phyloP scores from a whole-genome alignment of 352 stramenopile genomes.

The Pythium guiyangense region DNA sequence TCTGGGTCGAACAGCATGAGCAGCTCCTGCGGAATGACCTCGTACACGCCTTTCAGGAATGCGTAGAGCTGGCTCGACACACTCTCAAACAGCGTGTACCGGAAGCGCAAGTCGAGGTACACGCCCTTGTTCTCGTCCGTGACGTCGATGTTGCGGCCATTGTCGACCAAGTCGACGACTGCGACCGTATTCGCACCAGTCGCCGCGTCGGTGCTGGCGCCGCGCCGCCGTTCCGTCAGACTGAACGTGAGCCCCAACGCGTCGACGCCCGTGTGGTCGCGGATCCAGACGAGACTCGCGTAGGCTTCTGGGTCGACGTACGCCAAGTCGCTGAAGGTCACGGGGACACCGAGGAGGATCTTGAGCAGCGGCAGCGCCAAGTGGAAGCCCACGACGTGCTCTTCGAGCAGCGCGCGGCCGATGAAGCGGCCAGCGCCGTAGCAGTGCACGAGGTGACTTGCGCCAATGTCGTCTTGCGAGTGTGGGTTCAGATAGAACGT shows the following conservation, averaged over 20 bases:
- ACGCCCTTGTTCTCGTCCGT: slow-evolving; percentile 90
- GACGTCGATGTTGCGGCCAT: slow-evolving; percentile 54
- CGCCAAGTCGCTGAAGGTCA: slow-evolving; percentile 39
- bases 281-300: slow-evolving; percentile 46
- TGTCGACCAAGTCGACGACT: slow-evolving; percentile 32
- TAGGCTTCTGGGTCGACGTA: slow-evolving; percentile 37
- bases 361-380: slow-evolving; percentile 63
- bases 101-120: slow-evolving; percentile 84
- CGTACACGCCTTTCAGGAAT: slow-evolving; percentile 91
- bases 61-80: slow-evolving; percentile 69
- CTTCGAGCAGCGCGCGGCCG: slow-evolving; percentile 65
- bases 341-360: slow-evolving; percentile 34
- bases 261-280: slow-evolving; percentile 30
- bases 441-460: slow-evolving; percentile 37
- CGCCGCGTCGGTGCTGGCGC: slow-evolving; percentile 59
- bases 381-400: slow-evolving; percentile 89
- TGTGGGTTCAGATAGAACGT: slow-evolving; percentile 47
- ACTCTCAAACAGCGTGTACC: slow-evolving; percentile 88
- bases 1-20: slow-evolving; percentile 94
- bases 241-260: slow-evolving; percentile 41
- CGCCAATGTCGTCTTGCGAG: slow-evolving; percentile 20
- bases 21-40: slow-evolving; percentile 87
- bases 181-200: background rate
- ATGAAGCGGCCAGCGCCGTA: slow-evolving; percentile 41
- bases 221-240: slow-evolving; percentile 14